Base-by-base conservation (phyloP, 345 rosid species). In the Ricinus communis region DNA sequence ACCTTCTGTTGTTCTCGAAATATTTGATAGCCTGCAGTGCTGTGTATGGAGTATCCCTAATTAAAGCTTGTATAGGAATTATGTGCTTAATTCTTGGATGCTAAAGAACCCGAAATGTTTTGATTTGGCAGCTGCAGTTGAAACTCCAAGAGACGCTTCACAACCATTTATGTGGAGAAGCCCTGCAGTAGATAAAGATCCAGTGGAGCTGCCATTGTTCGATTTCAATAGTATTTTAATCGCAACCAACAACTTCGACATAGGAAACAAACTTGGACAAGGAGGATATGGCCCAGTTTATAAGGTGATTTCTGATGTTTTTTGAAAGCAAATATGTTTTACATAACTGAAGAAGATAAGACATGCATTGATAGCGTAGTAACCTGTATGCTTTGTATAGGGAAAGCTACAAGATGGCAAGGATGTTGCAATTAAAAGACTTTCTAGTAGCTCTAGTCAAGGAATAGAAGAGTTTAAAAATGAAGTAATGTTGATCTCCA, bases 221-320 rank as follows among this genome's bases (percentile, higher is more conserved):
- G 66, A 56, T 25, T 53, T 71, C 16, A 30, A 62, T 25, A 62
- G 59, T 18, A 56, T 71, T 30, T 19, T 45, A 52, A 27, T 31
- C 52, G 77, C 77, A 1, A 74, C 77, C 8, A 28, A 67, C 41
- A 59, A 66, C 52, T 74, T 74, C 12, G n/a, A 31, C 38, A 5
- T 9, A 25, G 13, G 41, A 9, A 63, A 75, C 62, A 75, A 47
- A 58, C 74, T 75, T 12, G 79, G 79, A 5, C 65, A 64, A 46
- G 79, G 79, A 7, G 79, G 79, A 33, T 75, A 70, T 36, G 79
- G 79, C 47, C 70, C 70, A n/a, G 79, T 70, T n/a, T 69, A 69
- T 55, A 75, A 70, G 74, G 79, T 63, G 33, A 62, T 25, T 18
- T 41, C 8, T 50, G n/a, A 21, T 5, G 27, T 18, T 28, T 14